Percentiles rank a stretch among this genome's conserved stretches.
Conservation (phyloP, 352 stramenopile genomes). For the Peronospora destructor region DNA sequence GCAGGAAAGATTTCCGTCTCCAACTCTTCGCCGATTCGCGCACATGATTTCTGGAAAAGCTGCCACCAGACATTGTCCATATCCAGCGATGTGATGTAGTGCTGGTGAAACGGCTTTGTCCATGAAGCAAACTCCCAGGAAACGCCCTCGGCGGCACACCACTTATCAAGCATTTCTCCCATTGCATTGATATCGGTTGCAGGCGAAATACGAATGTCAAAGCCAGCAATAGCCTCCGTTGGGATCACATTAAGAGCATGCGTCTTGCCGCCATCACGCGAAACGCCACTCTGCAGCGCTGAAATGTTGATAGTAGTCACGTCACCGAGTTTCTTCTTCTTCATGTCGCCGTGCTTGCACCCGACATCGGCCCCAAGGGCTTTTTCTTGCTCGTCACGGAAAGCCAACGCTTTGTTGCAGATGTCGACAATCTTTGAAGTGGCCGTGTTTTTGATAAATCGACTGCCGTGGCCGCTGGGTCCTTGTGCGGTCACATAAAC, state of each 20-base stretch:
- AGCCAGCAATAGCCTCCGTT: slow-evolving; percentile 81
- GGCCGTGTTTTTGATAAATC: slow-evolving; percentile 94
- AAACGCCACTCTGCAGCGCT: slow-evolving; percentile 86
- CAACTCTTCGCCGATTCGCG: slow-evolving; percentile 24
- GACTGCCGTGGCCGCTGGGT: slow-evolving; percentile 81
- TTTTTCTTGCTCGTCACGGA: slow-evolving; percentile 86
- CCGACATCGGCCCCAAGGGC: slow-evolving; percentile 55
- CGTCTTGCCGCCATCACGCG: slow-evolving; percentile 63
- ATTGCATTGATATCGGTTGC: slow-evolving; percentile 59
- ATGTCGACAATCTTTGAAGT: slow-evolving; percentile 91
- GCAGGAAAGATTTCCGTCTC: slow-evolving; percentile 92
- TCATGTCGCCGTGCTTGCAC: slow-evolving; percentile 90
- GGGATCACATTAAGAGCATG: slow-evolving; percentile 93
- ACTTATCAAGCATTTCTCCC: slow-evolving; percentile 80
- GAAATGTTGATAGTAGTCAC: slow-evolving; percentile 95
- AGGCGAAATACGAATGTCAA: slow-evolving; percentile 93
- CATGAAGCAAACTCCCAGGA: slow-evolving; percentile 67
- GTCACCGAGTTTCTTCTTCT: slow-evolving; percentile 90
- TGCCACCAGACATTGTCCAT: slow-evolving; percentile 43
- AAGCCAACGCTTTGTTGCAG: slow-evolving; percentile 81
- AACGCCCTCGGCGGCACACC: slow-evolving; percentile 82
- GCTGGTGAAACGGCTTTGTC: slow-evolving; percentile 45
- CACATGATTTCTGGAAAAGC: slow-evolving; percentile 37
- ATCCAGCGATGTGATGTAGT: slow-evolving; percentile 52
- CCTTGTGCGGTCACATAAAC: slow-evolving; percentile 79